Evolutionary conservation across 345 rosid species (phyloP), one percentile per base, ranked within the genome.

Genomic region (Clarkia xantiana): DNA sequence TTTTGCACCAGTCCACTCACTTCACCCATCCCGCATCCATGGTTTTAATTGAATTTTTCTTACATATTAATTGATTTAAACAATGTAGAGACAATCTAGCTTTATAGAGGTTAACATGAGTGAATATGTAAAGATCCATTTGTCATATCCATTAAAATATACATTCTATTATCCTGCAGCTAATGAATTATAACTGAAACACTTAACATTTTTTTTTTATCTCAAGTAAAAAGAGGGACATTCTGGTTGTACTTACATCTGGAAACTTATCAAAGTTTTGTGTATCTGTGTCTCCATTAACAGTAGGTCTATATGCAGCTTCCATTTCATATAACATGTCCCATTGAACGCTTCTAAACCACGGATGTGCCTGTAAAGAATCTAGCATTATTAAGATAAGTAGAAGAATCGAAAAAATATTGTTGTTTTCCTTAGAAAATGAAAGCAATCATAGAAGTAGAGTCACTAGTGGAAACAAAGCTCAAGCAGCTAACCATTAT

Each of bases 221-320:
- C 36, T 29, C 6, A 29, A n/a, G n/a, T n/a, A n/a, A n/a, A n/a
- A 29, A 29, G 29, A 29, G 7, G 8, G 36, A 29, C 43, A 51
- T 14, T 55, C 55, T 40, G 53, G 56, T 43, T 51, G 25, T 44
- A 77, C 89, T 86, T 70, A 90, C 96, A 23, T 90, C 96, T 40
- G 96, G 85, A 74, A 91, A 91, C 69, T 91, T 81, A 67, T 91
- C 98, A 66, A 91, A 91, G 70, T 91, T 90, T 67, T 83, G 97
- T 36, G 98, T 91, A 68, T 91, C 98, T 62, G 73, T 62, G 62
- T 91, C 96, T 59, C 98, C 98, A 45, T 60, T 74, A 55, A 91
- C 98, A 42, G 55, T 75, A 39, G 97, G 97, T 67, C 64, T 81
- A 69, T 76, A 74, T 43, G 80, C 86, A 60, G 96, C 94, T 67